phyloP scores from a whole-genome alignment of 2,329 filamentous ascomycete genomes.

The Pseudogymnoascus pannorum region DNA sequence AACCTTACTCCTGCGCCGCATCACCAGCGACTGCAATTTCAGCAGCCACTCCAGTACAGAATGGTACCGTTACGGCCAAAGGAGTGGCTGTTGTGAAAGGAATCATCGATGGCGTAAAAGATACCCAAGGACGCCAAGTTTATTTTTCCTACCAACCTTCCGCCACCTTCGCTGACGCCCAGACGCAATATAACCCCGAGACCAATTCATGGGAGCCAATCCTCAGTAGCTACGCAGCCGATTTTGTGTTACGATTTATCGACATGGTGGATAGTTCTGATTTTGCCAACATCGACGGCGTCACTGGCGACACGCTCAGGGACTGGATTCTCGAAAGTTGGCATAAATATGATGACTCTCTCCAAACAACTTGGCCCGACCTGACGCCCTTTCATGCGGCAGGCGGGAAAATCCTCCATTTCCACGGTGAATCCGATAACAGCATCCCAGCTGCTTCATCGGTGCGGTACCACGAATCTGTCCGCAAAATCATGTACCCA shows the following conservation, averaged over 20 bases:
- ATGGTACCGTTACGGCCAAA: constrained; percentile 24
- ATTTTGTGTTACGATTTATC: constrained; percentile 30
- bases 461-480: constrained; percentile 42
- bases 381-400: constrained; percentile 36
- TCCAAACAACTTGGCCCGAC: constrained; percentile 44
- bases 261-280: constrained; percentile 25
- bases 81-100: constrained; percentile 12
- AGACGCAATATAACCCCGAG: constrained; percentile 29
- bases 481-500: constrained; percentile 43
- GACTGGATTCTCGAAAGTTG: constrained; percentile 44
- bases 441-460: constrained; percentile 42
- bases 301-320: constrained; percentile 46
- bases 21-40: constrained; percentile 9
- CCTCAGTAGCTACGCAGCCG: constrained; percentile 30
- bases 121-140: constrained; percentile 32
- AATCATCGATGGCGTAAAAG: constrained; percentile 34
- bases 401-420: constrained; percentile 45
- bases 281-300: constrained; percentile 34
- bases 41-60: constrained; percentile 8
- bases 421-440: constrained; percentile 45
- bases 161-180: constrained; percentile 29
- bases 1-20: constrained; percentile 37
- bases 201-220: constrained; percentile 29
- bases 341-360: constrained; percentile 40
- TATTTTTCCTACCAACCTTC: constrained; percentile 35